Evolutionary conservation across 164 flowering plant species (phyloP).

Genomic region (Brasenia schreberi): DNA sequence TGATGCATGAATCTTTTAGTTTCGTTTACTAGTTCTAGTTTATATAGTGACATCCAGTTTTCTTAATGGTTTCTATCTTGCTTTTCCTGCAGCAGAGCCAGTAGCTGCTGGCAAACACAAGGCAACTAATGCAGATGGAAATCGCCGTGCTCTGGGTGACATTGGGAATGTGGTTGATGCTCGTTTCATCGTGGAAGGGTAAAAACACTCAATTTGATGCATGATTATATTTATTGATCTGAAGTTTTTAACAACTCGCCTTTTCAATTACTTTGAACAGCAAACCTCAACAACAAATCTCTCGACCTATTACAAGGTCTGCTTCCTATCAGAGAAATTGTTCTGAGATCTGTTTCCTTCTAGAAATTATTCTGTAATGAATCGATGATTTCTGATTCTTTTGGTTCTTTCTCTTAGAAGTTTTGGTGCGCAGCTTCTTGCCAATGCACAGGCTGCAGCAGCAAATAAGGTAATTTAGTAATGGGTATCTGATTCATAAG

Average conservation of each 20-base stretch:
- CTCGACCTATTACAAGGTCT: conserved; percentile 74
- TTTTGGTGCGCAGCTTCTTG: conserved; percentile 72
- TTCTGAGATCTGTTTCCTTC: neutral
- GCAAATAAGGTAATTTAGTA: conserved; percentile 33
- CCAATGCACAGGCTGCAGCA: conserved; percentile 69
- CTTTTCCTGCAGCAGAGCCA: conserved; percentile 25
- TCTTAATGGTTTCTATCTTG: neutral
- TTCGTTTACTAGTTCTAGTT: neutral
- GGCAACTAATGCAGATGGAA: conserved; percentile 32
- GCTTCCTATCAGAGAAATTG: no score
- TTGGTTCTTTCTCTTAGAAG: conserved; percentile 25
- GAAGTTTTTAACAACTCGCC: neutral
- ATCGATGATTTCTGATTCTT: neutral
- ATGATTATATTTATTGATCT: neutral
- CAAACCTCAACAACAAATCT: conserved; percentile 29
- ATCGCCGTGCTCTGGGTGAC: conserved; percentile 64
- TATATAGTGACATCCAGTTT: neutral
- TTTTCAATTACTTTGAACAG: neutral
- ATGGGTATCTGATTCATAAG: neutral
- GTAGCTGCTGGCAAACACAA: conserved; percentile 35
- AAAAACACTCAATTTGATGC: neutral
- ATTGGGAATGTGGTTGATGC: conserved; percentile 59
- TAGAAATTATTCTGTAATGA: neutral
- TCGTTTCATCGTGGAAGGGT: conserved; percentile 19
- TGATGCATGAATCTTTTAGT: neutral